phyloP scores from a whole-genome alignment of 768 basidiomycete genomes.

The Pleurotus citrinopileatus region DNA sequence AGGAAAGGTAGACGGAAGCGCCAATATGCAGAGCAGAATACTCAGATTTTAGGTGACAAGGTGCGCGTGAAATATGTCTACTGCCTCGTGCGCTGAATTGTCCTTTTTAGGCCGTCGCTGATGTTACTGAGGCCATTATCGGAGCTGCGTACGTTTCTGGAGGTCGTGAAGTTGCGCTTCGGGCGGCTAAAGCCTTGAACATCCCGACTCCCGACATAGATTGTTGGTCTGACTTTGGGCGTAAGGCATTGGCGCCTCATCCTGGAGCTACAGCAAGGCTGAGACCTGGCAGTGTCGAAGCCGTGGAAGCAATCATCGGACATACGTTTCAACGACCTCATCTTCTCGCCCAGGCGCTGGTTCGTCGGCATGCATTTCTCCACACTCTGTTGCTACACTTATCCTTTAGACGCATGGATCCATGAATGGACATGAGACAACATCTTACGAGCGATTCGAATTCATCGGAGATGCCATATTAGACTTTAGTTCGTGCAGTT shows the following conservation, averaged over 20 bases:
- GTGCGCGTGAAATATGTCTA: slow-evolving; percentile 29
- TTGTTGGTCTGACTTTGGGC: slow-evolving; percentile 71
- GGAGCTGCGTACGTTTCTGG: slow-evolving; percentile 79
- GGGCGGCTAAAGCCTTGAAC: slow-evolving; percentile 59
- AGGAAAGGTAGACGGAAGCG: slow-evolving; percentile 34
- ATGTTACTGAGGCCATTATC: slow-evolving; percentile 82
- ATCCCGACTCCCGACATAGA: slow-evolving; percentile 63
- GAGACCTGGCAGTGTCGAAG: slow-evolving; percentile 43
- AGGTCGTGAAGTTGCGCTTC: slow-evolving; percentile 64
- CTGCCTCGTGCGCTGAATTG: slow-evolving; percentile 7
- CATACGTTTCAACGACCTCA: slow-evolving; percentile 59
- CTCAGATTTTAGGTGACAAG: slow-evolving; percentile 74
- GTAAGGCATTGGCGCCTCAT: slow-evolving; percentile 41
- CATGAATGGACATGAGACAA: slow-evolving; percentile 49
- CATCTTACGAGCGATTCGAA: slow-evolving; percentile 73
- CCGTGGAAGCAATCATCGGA: slow-evolving; percentile 64
- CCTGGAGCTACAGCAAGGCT: slow-evolving; percentile 43
- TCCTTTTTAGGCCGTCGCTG: slow-evolving; percentile 63
- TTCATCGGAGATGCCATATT: slow-evolving; percentile 87
- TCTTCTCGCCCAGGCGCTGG: slow-evolving; percentile 71
- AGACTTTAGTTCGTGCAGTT: slow-evolving; percentile 62
- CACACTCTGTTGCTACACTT: not conserved
- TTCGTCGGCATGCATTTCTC: slow-evolving; percentile 29
- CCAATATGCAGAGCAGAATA: slow-evolving; percentile 26
- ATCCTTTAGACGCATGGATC: slow-evolving; percentile 65